Base-by-base conservation (phyloP, 2,329 filamentous ascomycete genomes). In the Fusarium acutatum region DNA sequence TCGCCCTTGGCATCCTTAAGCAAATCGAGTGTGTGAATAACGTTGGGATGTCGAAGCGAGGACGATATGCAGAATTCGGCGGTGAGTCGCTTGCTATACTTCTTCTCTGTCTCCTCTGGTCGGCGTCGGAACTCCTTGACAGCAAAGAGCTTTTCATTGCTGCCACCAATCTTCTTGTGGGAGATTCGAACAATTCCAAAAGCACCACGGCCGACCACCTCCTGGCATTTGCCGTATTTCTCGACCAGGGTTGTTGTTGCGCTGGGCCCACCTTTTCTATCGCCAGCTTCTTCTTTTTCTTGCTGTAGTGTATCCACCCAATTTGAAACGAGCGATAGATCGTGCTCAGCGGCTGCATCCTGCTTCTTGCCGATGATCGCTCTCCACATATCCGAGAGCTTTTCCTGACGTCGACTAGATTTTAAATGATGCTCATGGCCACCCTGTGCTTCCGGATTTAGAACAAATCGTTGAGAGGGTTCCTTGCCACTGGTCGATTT, bases 1-100 rank as follows among this genome's bases (percentile, higher is more conserved):
- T 97, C 95, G 68, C 96, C 96, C 84, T 98, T 98, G 77, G 96
- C 91, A 79, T 99, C 96, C 83, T 98, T 94, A 44, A 99, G 89
- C 17, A 99, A 88, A 80, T 99, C 96, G 60, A 99, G 89, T 2
- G 96, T 99, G 82, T 98, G 96, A 77, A 99, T 99, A 78, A 99
- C 94, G 80, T 99, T 99, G 20, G 96, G 96, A 81, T 99, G 96
- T 72, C 95, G 94, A 70, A 99, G 90, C 15, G 95, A 97, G 0
- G 96, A 98, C 2, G 96, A 98, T 77, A 99, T 98, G 84, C 96
- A 98, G 82, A 99, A 99, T 80, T 99, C 96, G 56, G 96, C 95
- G 4, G 96, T 98, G 60, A 99, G 88, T 32, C 96, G 93, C 82
- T 98, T 99, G 87, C 96, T 97, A 82, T 98, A 99, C 81, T 97